Evolutionary conservation across 495 filamentous ascomycete genomes (phyloP), one percentile per base, ranked within the genome.

Genomic region (Corynascus novoguineensis): DNA sequence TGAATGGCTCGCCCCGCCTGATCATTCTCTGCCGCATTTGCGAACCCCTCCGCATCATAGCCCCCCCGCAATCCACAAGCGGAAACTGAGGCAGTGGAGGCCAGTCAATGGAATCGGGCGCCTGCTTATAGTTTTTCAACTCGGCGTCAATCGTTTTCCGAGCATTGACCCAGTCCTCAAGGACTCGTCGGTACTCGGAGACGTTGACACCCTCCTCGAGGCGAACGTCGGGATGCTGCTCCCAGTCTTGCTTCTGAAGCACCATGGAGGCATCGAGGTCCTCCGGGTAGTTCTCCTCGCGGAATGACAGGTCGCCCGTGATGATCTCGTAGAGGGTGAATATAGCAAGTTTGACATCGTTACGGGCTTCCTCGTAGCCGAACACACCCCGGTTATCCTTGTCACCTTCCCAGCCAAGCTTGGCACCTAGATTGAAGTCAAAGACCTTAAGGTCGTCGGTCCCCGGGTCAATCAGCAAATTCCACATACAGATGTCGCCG

Each of bases 281-380:
- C 6, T 41, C 3, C 10, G 51, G 50, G 22, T 50, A 8, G 34
- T 15, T 22, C 50, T 60, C 50, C 24, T 31, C 31, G 51, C 44
- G 32, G 51, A 32, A 40, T 3, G 28, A 29, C 3, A 55, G 28
- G 9, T 50, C 51, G 17, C 58, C 44, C 35, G 50, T 60, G 44
- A 60, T 60, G 25, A 60, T 45, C 15, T 55, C 58, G 41, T 54
- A 60, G 9, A 60, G 5, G 25, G 51, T 25, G 45, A 60, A 54
- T 2, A 60, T 19, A 25, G 45, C 58, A n/a, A 45, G 27, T 14
- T 55, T 49, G 27, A 60, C 46, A 14, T 60, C 52, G 46, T 41
- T 55, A 24, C 42, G 42, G 40, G 50, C 21, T 12, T 29, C 19
- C 2, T 58, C 44, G 27, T 47, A 46, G 14, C 21, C 17, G 11